Percentiles rank a stretch among this genome's conserved stretches.
phyloP scores from a whole-genome alignment of 345 rosid genomes.

The Cardamine occulta region DNA sequence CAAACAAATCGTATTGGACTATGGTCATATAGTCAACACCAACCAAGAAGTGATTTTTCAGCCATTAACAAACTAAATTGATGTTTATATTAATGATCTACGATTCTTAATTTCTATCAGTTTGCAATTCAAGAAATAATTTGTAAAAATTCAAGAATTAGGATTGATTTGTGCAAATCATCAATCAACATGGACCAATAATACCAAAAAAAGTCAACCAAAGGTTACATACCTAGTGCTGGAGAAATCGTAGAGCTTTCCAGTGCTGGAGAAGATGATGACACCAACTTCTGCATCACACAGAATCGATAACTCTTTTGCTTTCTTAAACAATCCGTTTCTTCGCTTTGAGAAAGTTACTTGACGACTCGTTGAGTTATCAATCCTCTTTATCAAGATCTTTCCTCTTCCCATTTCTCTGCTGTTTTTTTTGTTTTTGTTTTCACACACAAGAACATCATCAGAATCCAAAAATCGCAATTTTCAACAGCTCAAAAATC shows the following conservation, averaged over 20 bases:
- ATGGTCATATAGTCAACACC: conserved; percentile 5
- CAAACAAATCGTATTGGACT: background rate
- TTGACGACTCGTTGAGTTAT: conserved; percentile 42
- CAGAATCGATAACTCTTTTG: conserved; percentile 36
- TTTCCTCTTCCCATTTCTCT: conserved; percentile 42
- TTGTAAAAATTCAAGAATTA: background rate
- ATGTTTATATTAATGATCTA: background rate
- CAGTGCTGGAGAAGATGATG: conserved; percentile 41
- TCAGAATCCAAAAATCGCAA: conserved; percentile 4
- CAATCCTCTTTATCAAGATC: conserved; percentile 41
- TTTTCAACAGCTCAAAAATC: background rate
- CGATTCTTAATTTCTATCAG: background rate
- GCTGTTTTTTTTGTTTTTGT: background rate
- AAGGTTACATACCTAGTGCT: conserved; percentile 34
- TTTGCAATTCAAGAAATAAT: background rate
- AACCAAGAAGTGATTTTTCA: background rate
- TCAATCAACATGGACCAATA: background rate
- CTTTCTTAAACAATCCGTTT: conserved; percentile 44
- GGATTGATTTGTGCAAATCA: background rate
- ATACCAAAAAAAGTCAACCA: conserved; percentile 4
- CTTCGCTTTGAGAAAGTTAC: conserved; percentile 45
- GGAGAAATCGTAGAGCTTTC: conserved; percentile 43
- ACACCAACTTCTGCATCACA: conserved; percentile 44
- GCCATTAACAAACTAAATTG: background rate
- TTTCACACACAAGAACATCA: background rate